Evolutionary conservation across 2,329 filamentous ascomycete species (phyloP).

Genomic region (Diaporthe velutina): DNA sequence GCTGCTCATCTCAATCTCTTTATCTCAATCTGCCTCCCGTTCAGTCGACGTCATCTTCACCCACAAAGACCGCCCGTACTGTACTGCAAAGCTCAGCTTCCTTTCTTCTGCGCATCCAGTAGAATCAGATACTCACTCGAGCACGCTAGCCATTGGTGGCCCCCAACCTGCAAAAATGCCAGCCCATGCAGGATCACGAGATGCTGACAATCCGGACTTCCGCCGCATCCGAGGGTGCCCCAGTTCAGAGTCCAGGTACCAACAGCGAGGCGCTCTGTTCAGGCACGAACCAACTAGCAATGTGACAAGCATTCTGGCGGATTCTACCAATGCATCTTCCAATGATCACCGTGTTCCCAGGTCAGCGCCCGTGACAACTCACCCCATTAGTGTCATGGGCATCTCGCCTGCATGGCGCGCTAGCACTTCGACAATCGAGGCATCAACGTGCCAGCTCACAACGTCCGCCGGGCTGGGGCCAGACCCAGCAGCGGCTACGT

Average conservation of each 20-base stretch:
- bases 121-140: neutral
- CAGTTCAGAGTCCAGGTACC: neutral
- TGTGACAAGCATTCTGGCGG: neutral
- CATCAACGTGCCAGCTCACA: constrained; percentile 14
- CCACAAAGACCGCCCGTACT: neutral
- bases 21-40: neutral
- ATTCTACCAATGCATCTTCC: neutral
- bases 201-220: constrained; percentile 1
- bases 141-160: neutral
- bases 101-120: neutral
- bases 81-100: neutral
- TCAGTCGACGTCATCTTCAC: constrained; percentile 1
- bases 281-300: neutral
- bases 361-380: neutral
- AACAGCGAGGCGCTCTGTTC: no score
- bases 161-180: neutral
- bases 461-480: neutral
- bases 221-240: constrained; percentile 1
- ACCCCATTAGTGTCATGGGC: neutral
- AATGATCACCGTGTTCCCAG: neutral
- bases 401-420: neutral
- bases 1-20: constrained; percentile 4
- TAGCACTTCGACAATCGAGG: neutral
- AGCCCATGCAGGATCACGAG: constrained; percentile 16
- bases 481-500: neutral